Conservation (phyloP, 352 stramenopile species). For the Elongisporangium prolatum region DNA sequence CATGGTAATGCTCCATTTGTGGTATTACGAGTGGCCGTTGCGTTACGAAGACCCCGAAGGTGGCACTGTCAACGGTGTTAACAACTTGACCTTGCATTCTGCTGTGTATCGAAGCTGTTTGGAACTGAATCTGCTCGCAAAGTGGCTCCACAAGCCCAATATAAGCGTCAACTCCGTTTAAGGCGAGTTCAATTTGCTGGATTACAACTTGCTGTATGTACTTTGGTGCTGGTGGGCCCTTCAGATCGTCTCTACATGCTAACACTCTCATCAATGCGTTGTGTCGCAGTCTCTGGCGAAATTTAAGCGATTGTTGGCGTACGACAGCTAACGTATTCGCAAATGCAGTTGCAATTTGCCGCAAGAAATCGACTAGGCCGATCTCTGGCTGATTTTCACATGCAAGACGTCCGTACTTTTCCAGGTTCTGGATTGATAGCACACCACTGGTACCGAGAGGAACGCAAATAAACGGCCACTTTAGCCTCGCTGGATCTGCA, state of each 20-base stretch:
- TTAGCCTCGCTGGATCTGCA: slow-evolving; percentile 11
- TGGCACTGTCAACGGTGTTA: slow-evolving; percentile 35
- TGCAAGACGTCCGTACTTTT: slow-evolving; percentile 33
- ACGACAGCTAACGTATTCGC: slow-evolving; percentile 10
- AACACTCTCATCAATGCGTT: slow-evolving; percentile 48
- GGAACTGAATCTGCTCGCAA: slow-evolving; percentile 45
- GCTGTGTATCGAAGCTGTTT: slow-evolving; percentile 36
- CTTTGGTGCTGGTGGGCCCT: not conserved
- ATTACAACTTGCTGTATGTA: slow-evolving; percentile 44
- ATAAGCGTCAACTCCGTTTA: slow-evolving; percentile 64
- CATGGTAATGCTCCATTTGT: slow-evolving; percentile 14
- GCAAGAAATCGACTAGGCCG: slow-evolving; percentile 72
- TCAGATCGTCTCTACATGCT: slow-evolving; percentile 38
- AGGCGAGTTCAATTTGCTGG: slow-evolving; percentile 42
- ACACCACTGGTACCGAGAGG: slow-evolving; percentile 42
- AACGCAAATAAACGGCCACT: slow-evolving; percentile 68
- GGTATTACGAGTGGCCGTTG: slow-evolving; percentile 47
- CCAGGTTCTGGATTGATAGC: slow-evolving; percentile 60
- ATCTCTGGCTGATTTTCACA: slow-evolving; percentile 54
- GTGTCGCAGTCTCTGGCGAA: slow-evolving; percentile 13
- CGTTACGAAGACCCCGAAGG: slow-evolving; percentile 43
- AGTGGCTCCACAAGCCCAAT: slow-evolving; percentile 54
- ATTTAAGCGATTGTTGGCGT: slow-evolving; percentile 4
- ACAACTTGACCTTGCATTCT: slow-evolving; percentile 42
- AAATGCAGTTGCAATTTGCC: slow-evolving; percentile 23